Evolutionary conservation across 2,329 filamentous ascomycete genomes (phyloP), one percentile per base, ranked within the genome.

Genomic region (Penicillium sp.): DNA sequence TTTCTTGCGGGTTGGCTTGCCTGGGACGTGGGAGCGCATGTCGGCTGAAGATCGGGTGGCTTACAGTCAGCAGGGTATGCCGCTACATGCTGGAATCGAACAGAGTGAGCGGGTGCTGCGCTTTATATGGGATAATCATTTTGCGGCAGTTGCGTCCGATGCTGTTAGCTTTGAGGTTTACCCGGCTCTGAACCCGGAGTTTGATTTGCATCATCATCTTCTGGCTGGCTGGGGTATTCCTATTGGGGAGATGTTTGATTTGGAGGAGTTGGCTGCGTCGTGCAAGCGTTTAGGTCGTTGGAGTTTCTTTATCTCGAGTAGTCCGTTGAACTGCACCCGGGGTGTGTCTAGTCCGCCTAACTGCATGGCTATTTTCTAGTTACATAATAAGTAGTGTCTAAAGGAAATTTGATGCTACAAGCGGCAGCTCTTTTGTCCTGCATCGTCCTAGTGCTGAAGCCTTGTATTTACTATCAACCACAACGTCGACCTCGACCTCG

Each of bases 111-210:
- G 70, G 4, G 71, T 81, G 11, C 73, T 85, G 8, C 74, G 79
- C 15, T 87, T 84, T 78, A 72, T 87, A 21, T 87, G 84, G 83
- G 80, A 86, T 53, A 76, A 80, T 54, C 77, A 80, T 45, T 86
- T 87, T 67, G 75, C 82, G 0, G 84, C 84, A 1, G 79, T 86
- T 1, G 84, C 81, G 0, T 83, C 84, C 2, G 85, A 87, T 57
- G 79, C 81, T 39, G 80, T 84, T n/a, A 79, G 78, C 8, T 82
- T 84, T 61, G 84, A 86, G 65, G 79, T 79, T 3, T 81, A 78
- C 63, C 77, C 78, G 8, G 57, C 72, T 16, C 40, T 71, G 13
- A 60, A 70, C 16, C 59, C 62, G 16, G 70, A 74, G 46, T 72
- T 64, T 63, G 72, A 74, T 62, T 59, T 75, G 47, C 73, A 75